Conservation (phyloP, 139 green algal genomes). For the Ettlia oleoabundans region DNA sequence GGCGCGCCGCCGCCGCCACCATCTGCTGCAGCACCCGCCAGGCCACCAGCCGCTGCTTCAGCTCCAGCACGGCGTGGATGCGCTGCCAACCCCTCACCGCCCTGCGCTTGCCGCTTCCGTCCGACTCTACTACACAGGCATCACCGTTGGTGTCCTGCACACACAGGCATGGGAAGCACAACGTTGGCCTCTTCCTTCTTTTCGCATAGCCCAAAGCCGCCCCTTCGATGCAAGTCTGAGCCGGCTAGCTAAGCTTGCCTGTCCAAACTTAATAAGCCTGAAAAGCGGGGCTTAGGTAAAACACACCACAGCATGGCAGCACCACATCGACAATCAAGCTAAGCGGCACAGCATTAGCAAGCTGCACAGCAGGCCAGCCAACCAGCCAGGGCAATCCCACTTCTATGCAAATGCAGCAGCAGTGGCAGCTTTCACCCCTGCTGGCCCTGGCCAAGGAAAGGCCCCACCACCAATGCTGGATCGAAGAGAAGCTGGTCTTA, state of each 20-base stretch:
- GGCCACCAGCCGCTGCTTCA: slow-evolving; percentile 23
- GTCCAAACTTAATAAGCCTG: too few relatives aligned
- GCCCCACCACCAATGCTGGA: too few relatives aligned
- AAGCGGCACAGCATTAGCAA: neutral
- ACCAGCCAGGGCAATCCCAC: too few relatives aligned
- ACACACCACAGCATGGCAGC: too few relatives aligned
- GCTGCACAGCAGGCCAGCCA: too few relatives aligned
- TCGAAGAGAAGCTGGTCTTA: too few relatives aligned
- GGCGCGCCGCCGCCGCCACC: neutral
- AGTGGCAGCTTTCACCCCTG: neutral
- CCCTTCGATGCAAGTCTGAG: neutral
- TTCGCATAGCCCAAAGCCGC: neutral
- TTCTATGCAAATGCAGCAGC: neutral
- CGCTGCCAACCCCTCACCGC: slow-evolving; percentile 4
- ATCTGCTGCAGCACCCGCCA: slow-evolving; percentile 4
- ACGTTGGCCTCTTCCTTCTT: neutral
- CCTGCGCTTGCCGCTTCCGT: neutral
- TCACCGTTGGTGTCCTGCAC: slow-evolving; percentile 35
- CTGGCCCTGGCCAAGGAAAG: too few relatives aligned
- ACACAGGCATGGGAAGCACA: neutral
- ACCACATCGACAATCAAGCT: too few relatives aligned
- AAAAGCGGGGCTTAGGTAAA: too few relatives aligned
- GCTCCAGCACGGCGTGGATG: slow-evolving; percentile 21
- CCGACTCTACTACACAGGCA: slow-evolving; percentile 20
- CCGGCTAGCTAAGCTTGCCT: too few relatives aligned